Evolutionary conservation across 176 grass and related monocot genomes (phyloP), one percentile per base, ranked within the genome.

Genomic region (Ensete glaucum): DNA sequence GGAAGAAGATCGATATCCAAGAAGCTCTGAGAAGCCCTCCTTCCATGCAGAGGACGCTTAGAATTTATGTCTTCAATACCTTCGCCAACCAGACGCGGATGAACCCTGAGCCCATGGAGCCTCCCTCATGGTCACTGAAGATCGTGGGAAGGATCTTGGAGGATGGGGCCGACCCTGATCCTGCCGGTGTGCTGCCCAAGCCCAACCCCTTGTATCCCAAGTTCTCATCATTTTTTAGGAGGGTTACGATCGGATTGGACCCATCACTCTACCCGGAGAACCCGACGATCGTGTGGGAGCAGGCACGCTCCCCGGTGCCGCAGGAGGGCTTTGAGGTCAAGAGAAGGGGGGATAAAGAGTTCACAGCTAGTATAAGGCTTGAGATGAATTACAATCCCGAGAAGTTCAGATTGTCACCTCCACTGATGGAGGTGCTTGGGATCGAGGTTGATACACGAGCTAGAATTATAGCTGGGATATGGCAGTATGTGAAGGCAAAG

Each of bases 281-380:
- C 51, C 84, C 90, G 0, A 43, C 86, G 76, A 85, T 91, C 25
- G 74, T 83, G 57, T 98, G 94, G 94, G 90, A 98, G 80, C 92
- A 91, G 82, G 82, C 86, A 0, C 79, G 94, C 16, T 78, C 90
- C 1, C 85, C 90, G 1, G 85, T 80, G 0, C 85, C 80, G 0
- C 94, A 93, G 67, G 94, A 98, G 81, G 94, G 94, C 9, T 98
- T 98, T 13, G 94, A 98, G 85, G 82, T 97, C 53, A 98, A 93
- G 88, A 70, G 94, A 29, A 98, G 87, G 84, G 94, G 94, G 50
- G 90, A 98, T 14, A 98, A 83, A 80, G 94, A 98, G 80, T 98
- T 98, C 53, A 84, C 81, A 17, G 82, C 84, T 0, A 93, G 79
- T 82, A 87, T 98, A 69, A 75, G 85, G 19, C 72, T 98, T 0